phyloP scores from a whole-genome alignment of 1,139 yeast genomes.

The Lodderomyces metapsilosis region DNA sequence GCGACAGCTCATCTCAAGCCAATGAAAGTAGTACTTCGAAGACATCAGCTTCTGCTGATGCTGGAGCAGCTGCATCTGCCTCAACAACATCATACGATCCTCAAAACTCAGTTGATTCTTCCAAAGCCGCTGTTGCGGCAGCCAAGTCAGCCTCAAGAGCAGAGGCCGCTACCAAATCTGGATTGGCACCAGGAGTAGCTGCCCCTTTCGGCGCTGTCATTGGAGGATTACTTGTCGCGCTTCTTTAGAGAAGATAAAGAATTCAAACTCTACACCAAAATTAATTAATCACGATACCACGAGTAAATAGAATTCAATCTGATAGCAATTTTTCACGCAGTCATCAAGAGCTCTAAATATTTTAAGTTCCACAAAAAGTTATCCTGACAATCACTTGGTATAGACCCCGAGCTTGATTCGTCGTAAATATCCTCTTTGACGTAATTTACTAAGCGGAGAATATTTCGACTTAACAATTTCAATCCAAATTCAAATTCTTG shows the following conservation, averaged over 20 bases:
- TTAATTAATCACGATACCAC: neutral
- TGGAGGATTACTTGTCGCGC: constrained; percentile 37
- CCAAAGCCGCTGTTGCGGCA: constrained; percentile 3
- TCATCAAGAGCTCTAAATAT: constrained; percentile 35
- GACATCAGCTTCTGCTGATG: constrained; percentile 8
- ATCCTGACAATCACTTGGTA: constrained; percentile 42
- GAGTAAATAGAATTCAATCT: constrained; percentile 1
- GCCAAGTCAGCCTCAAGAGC: constrained; percentile 8
- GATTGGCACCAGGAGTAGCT: constrained; percentile 16
- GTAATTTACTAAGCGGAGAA: constrained; percentile 25
- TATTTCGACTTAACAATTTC: constrained; percentile 31
- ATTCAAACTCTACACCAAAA: too few species aligned
- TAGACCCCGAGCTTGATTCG: constrained; percentile 13
- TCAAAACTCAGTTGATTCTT: neutral
- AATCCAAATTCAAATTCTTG: constrained; percentile 36
- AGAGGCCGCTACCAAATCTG: constrained; percentile 10
- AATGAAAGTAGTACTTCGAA: constrained; percentile 9
- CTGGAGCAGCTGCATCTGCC: neutral
- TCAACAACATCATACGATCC: constrained; percentile 2
- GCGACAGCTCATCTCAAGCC: constrained; percentile 2
- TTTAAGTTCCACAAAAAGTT: constrained; percentile 45
- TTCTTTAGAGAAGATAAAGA: constrained; percentile 23
- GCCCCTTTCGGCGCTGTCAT: constrained; percentile 37
- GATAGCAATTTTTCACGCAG: constrained; percentile 22
- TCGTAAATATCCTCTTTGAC: constrained; percentile 21